Evolutionary conservation across 75 land plant species (phyloP).

Genomic region (Cunninghamia lanceolata): DNA sequence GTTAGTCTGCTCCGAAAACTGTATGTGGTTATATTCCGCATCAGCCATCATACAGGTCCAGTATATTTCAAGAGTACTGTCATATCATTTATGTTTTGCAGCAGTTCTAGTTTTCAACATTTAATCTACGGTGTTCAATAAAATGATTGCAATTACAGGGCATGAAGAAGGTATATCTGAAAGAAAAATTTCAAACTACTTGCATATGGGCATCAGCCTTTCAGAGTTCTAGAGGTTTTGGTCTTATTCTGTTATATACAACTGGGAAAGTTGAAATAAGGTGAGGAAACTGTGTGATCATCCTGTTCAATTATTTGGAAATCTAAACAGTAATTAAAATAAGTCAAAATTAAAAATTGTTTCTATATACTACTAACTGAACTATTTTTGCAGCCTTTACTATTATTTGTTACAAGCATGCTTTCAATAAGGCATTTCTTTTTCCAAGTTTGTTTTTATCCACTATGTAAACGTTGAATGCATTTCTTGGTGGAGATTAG

Average conservation of each 20-base stretch:
- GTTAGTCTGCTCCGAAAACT: constrained; percentile 65
- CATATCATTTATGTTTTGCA: background rate
- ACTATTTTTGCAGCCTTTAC: background rate
- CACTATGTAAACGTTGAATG: background rate
- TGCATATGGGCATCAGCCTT: constrained; percentile 76
- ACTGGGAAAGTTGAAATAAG: constrained; percentile 75
- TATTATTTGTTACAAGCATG: background rate
- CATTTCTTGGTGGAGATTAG: background rate
- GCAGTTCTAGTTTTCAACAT: background rate
- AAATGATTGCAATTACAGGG: constrained; percentile 33
- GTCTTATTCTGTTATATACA: constrained; percentile 56
- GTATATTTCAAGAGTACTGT: background rate
- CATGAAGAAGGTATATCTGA: constrained; percentile 43
- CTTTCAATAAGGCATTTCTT: background rate
- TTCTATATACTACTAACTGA: background rate
- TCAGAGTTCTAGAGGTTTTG: constrained; percentile 20
- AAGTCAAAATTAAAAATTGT: background rate
- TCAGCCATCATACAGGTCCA: constrained; percentile 47
- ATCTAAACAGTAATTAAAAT: background rate
- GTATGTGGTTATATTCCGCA: constrained; percentile 52
- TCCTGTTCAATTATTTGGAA: background rate
- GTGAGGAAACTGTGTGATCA: constrained; percentile 20
- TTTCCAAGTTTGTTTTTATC: background rate
- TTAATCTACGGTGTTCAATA: background rate
- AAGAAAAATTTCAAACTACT: constrained; percentile 53